A percentile compares a stretch with the other conserved stretches of the same genome.
phyloP scores from a whole-genome alignment of 768 basidiomycete species.

The Rhodosporidiobolus sp. region DNA sequence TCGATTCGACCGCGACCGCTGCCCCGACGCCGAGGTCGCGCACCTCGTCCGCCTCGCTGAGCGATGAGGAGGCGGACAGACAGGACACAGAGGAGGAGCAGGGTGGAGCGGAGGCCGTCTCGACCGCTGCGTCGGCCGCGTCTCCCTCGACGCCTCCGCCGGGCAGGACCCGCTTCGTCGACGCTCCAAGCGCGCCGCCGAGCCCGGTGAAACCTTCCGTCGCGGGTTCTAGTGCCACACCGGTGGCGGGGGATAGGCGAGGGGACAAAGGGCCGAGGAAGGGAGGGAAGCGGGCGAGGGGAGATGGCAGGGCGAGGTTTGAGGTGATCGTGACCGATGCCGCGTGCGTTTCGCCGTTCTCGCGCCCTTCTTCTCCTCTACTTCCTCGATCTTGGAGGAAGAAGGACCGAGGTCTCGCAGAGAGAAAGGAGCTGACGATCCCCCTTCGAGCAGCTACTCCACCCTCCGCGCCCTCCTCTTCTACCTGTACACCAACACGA shows the following conservation, averaged over 20 bases:
- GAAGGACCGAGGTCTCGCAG: no score
- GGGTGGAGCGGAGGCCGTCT: not conserved
- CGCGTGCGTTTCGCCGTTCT: slow-evolving; percentile 17
- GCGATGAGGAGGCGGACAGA: not conserved
- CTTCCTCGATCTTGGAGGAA: no score
- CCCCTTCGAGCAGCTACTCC: slow-evolving; percentile 46
- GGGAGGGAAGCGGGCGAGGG: not conserved
- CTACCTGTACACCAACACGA: slow-evolving; percentile 52
- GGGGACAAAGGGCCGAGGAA: not conserved
- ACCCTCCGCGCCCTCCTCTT: slow-evolving; percentile 52
- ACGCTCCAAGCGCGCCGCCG: slow-evolving; percentile 22
- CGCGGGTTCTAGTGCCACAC: not conserved
- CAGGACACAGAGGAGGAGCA: not conserved
- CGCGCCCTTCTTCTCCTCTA: not conserved
- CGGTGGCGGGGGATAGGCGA: no score
- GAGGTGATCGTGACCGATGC: slow-evolving; percentile 49
- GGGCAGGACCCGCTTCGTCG: slow-evolving; percentile 10
- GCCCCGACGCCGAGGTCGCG: slow-evolving; percentile 4
- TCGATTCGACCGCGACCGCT: not conserved
- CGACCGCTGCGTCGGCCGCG: not conserved
- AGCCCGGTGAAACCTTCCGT: not conserved
- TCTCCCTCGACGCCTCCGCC: not conserved
- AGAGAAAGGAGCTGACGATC: not conserved
- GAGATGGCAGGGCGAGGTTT: slow-evolving; percentile 40
- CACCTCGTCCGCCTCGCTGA: slow-evolving; percentile 13